phyloP scores from a whole-genome alignment of 345 rosid genomes.

The Viola odorata region DNA sequence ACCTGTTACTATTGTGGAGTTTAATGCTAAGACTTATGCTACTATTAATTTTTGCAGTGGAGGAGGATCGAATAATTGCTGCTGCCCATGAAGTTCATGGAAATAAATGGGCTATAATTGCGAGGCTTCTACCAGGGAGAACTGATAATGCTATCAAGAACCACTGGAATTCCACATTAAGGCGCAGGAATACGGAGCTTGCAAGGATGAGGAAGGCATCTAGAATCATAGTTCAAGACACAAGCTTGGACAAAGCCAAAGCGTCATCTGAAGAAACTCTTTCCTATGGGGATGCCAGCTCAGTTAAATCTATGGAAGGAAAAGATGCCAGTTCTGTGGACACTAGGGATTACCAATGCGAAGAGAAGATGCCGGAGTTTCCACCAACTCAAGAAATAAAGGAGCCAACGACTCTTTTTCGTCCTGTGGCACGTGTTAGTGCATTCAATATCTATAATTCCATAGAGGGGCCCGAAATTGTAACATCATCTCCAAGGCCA shows the following conservation, averaged over 20 bases:
- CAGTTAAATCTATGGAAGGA: conserved; percentile 48
- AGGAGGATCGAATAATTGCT: conserved; percentile 64
- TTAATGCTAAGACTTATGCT: no score
- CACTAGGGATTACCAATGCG: conserved; percentile 35
- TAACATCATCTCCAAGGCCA: conserved; percentile 27
- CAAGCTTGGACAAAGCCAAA: conserved; percentile 40
- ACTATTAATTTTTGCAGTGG: conserved; percentile 34
- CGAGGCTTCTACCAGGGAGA: conserved; percentile 74
- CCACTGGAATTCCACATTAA: conserved; percentile 83
- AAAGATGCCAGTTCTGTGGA: conserved; percentile 49
- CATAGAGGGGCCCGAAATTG: conserved; percentile 33
- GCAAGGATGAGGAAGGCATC: conserved; percentile 29
- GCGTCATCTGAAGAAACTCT: conserved; percentile 75
- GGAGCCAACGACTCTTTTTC: conserved; percentile 53
- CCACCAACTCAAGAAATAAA: conserved; percentile 31
- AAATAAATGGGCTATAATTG: conserved; percentile 84
- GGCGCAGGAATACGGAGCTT: conserved; percentile 43
- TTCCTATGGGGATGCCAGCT: conserved; percentile 58
- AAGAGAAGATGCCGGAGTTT: conserved; percentile 27
- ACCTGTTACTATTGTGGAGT: no score
- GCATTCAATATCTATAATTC: conserved; percentile 46
- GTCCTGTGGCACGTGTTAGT: conserved; percentile 61
- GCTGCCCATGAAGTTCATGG: conserved; percentile 70
- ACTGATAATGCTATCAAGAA: conserved; percentile 89
- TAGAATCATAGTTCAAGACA: conserved; percentile 33